These are phyloP conservation scores for Elaeagnus macrophylla DNA, from an alignment of 306 rosid species.

Conservation along the genomic window DNA sequence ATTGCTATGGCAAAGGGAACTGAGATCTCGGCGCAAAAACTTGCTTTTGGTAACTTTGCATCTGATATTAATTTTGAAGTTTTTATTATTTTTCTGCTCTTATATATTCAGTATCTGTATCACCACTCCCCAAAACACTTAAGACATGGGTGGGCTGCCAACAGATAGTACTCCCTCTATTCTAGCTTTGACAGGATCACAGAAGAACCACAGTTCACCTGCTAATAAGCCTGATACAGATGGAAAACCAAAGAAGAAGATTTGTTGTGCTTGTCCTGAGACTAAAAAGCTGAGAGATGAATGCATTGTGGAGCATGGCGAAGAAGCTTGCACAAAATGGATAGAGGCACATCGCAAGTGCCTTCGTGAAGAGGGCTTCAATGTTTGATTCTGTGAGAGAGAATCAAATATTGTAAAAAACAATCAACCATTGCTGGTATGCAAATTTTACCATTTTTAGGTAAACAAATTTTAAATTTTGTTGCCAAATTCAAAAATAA, in stretches of 20 bases:
- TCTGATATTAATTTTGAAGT: too few species aligned
- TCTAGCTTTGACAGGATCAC: conserved; percentile 30
- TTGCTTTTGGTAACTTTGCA: too few species aligned
- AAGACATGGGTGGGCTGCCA: conserved; percentile 41
- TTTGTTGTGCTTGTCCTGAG: conserved; percentile 85
- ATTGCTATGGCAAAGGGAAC: too few species aligned
- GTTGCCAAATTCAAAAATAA: conserved; percentile 22
- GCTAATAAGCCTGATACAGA: conserved; percentile 19
- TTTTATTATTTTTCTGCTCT: too few species aligned
- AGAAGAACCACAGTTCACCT: conserved; percentile 19
- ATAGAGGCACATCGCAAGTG: conserved; percentile 76
- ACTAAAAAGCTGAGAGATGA: conserved; percentile 74
- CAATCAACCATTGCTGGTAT: conserved; percentile 11
- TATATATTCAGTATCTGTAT: background rate
- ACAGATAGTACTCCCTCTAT: conserved; percentile 30
- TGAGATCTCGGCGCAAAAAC: too few species aligned
- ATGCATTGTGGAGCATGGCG: conserved; percentile 86
- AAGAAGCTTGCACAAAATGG: conserved; percentile 73
- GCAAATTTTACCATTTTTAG: conserved; percentile 11
- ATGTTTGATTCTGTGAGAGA: conserved; percentile 35
- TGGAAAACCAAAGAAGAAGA: conserved; percentile 69
- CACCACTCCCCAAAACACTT: background rate
- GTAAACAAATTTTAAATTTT: conserved; percentile 12
- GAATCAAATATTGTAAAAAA: conserved; percentile 8
- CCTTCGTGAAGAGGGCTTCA: conserved; percentile 85